phyloP scores from a whole-genome alignment of 2,329 filamentous ascomycete genomes.

The Trichothecium roseum region DNA sequence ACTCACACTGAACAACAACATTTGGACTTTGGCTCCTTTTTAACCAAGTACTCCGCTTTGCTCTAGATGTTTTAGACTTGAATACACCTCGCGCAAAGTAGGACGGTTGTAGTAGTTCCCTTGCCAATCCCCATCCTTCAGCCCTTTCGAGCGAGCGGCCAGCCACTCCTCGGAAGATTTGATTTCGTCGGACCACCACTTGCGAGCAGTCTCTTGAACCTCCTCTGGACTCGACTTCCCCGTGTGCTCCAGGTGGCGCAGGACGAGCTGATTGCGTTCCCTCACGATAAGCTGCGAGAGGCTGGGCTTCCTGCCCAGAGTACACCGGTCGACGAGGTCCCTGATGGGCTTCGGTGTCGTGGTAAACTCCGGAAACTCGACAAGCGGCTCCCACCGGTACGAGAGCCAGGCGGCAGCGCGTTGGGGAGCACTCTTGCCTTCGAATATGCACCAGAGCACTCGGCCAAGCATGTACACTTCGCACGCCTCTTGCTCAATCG shows the following conservation, averaged over 20 bases:
- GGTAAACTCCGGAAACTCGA: conserved; percentile 44
- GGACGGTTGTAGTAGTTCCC: conserved; percentile 41
- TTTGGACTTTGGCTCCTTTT: too few relatives aligned
- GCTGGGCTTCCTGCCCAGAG: conserved; percentile 32
- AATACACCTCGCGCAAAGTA: conserved; percentile 30
- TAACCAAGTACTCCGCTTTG: too few relatives aligned
- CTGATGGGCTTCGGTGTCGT: conserved; percentile 34
- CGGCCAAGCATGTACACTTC: conserved; percentile 54
- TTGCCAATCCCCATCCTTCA: conserved; percentile 33
- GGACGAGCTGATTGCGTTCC: conserved; percentile 32
- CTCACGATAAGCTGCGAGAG: conserved; percentile 35
- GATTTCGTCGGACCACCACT: conserved; percentile 40
- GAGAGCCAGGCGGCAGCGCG: conserved; percentile 48
- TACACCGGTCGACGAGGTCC: conserved; percentile 40
- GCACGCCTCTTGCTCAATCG: conserved; percentile 42
- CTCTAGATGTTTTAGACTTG: conserved; percentile 15
- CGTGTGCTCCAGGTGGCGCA: conserved; percentile 22
- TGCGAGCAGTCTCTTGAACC: conserved; percentile 25
- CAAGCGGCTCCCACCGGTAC: conserved; percentile 42
- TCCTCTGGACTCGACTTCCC: conserved; percentile 22
- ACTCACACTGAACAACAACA: too few relatives aligned
- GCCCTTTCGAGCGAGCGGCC: conserved; percentile 23
- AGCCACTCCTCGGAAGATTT: conserved; percentile 36
- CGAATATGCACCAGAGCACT: conserved; percentile 52
- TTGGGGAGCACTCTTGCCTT: conserved; percentile 48